A percentile compares a stretch with the other conserved stretches of the same genome.
phyloP scores from a whole-genome alignment of 2,329 filamentous ascomycete species.

The Madurella mycetomatis region DNA sequence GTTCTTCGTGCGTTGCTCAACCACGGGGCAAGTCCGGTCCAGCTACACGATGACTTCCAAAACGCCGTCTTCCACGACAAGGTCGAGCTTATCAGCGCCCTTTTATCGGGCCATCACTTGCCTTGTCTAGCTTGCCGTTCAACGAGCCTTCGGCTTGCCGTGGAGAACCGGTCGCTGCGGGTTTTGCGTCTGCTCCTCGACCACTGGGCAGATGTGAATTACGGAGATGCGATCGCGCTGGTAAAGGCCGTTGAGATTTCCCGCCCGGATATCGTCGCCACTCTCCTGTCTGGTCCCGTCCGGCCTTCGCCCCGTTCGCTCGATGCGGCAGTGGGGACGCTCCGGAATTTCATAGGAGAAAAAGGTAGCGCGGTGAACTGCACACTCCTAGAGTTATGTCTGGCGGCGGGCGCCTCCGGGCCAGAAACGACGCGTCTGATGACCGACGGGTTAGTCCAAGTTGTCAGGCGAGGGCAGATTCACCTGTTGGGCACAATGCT shows the following conservation, averaged over 20 bases:
- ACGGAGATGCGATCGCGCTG: slow-evolving; percentile 23
- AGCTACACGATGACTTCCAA: slow-evolving; percentile 27
- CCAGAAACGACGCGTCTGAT: slow-evolving; percentile 22
- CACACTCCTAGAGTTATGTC: slow-evolving; percentile 24
- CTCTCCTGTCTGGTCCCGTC: slow-evolving; percentile 23
- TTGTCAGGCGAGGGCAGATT: slow-evolving; percentile 17
- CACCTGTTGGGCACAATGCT: slow-evolving; percentile 23
- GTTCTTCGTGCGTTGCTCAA: slow-evolving; percentile 24
- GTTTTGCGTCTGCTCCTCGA: slow-evolving; percentile 21
- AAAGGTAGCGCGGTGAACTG: slow-evolving; percentile 7
- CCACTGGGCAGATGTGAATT: slow-evolving; percentile 27
- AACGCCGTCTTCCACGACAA: slow-evolving; percentile 23
- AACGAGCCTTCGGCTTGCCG: slow-evolving; percentile 23
- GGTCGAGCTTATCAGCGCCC: slow-evolving; percentile 18
- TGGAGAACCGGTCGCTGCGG: slow-evolving; percentile 24
- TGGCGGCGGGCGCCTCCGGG: slow-evolving; percentile 23
- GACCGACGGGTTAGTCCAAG: slow-evolving; percentile 24
- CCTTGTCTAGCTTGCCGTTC: slow-evolving; percentile 27
- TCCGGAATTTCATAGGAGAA: slow-evolving; percentile 14
- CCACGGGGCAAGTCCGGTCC: slow-evolving; percentile 25
- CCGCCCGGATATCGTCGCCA: slow-evolving; percentile 22
- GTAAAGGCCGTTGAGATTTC: slow-evolving; percentile 22
- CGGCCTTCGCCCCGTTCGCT: slow-evolving; percentile 22
- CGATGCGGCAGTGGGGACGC: slow-evolving; percentile 23
- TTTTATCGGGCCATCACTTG: slow-evolving; percentile 24